Evolutionary conservation across 2,329 filamentous ascomycete species (phyloP).

Genomic region (Xylaria sp.): DNA sequence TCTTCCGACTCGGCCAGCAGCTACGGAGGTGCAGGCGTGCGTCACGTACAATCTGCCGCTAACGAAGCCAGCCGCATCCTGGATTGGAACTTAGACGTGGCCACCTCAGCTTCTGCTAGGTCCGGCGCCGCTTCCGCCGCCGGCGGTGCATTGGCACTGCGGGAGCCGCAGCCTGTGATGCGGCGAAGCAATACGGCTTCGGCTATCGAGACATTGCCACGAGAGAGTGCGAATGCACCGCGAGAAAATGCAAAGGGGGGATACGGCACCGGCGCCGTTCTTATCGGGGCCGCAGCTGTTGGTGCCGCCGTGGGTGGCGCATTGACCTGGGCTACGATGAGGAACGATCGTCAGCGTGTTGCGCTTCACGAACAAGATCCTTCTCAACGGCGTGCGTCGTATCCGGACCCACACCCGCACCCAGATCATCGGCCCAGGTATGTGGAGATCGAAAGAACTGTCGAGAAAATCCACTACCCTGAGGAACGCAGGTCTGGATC

Average conservation of each 20-base stretch:
- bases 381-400: constrained; percentile 50
- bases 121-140: constrained; percentile 28
- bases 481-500: constrained; percentile 36
- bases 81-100: constrained; percentile 53
- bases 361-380: constrained; percentile 48
- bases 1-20: constrained; percentile 40
- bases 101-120: constrained; percentile 32
- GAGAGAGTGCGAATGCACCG: constrained; percentile 33
- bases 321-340: constrained; percentile 72
- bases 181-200: constrained; percentile 43
- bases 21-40: constrained; percentile 40
- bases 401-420: constrained; percentile 42
- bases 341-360: constrained; percentile 52
- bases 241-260: constrained; percentile 22
- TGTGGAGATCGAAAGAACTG: constrained; percentile 41
- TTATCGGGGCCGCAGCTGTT: constrained; percentile 74
- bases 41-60: constrained; percentile 41
- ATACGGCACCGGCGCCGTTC: constrained; percentile 60
- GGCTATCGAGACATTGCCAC: constrained; percentile 31
- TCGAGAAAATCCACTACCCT: constrained; percentile 44
- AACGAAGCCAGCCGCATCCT: constrained; percentile 49
- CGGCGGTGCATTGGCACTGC: constrained; percentile 24
- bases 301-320: constrained; percentile 68
- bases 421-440: constrained; percentile 40
- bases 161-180: constrained; percentile 34